Evolutionary conservation across 2,329 filamentous ascomycete genomes (phyloP).

Genomic region (Stagonosporopsis tanaceti): DNA sequence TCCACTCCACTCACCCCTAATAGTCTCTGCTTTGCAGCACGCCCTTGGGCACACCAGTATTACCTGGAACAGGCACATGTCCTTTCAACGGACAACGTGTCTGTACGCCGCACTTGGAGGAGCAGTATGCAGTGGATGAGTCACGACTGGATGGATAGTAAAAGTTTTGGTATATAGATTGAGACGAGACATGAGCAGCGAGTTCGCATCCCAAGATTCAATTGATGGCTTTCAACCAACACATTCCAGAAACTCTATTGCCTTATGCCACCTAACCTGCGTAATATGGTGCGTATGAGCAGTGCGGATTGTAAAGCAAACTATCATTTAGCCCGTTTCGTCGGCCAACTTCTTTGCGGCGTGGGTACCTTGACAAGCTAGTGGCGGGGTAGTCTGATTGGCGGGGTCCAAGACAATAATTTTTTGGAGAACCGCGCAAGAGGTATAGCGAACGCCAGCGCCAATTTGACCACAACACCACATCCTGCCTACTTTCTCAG

Average conservation of each 20-base stretch:
- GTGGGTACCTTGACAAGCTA: not conserved
- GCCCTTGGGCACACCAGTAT: not conserved
- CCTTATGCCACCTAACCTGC: not conserved
- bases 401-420: constrained; percentile 12
- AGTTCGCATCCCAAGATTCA: not conserved
- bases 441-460: not conserved
- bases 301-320: not conserved
- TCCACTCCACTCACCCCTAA: constrained; percentile 21
- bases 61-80: not conserved
- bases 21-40: constrained; percentile 15
- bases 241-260: not conserved
- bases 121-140: constrained; percentile 12
- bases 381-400: constrained; percentile 15
- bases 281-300: not conserved
- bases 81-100: not conserved
- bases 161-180: constrained; percentile 22
- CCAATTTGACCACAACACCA: not conserved
- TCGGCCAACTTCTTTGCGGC: not conserved
- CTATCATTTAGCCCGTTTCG: not conserved
- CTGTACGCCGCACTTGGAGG: not conserved
- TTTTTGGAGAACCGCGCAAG: constrained; percentile 4
- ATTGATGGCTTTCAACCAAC: not conserved
- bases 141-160: constrained; percentile 16
- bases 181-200: constrained; percentile 16
- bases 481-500: not conserved